Conservation (phyloP, 345 rosid species). For the Viola odorata region DNA sequence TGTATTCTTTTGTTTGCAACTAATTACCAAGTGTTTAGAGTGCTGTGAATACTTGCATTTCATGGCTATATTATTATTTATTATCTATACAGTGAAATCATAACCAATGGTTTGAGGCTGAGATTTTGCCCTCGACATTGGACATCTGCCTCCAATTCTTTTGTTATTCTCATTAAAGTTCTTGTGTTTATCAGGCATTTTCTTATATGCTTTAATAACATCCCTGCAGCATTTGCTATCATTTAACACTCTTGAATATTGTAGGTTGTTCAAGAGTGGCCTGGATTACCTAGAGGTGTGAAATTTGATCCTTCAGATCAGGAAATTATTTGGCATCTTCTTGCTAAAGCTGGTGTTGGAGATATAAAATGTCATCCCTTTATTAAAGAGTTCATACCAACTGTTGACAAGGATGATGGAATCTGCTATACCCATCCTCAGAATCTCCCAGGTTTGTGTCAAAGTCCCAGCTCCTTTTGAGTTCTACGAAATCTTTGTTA, state of each 20-base stretch:
- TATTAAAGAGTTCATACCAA: conserved; percentile 74
- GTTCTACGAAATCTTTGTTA: not conserved
- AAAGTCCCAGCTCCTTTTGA: conserved; percentile 8
- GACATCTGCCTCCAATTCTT: not conserved
- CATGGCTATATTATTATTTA: not conserved
- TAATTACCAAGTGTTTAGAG: not conserved
- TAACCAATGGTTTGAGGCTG: not conserved
- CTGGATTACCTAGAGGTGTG: conserved; percentile 90
- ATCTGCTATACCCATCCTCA: conserved; percentile 97
- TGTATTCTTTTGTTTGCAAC: not conserved
- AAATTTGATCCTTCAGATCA: conserved; percentile 95
- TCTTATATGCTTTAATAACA: not conserved
- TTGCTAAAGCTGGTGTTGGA: conserved; percentile 51
- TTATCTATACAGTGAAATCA: not conserved
- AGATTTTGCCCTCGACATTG: not conserved
- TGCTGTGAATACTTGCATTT: not conserved
- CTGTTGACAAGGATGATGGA: conserved; percentile 75
- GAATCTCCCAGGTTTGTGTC: conserved; percentile 69
- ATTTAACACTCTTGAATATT: conserved; percentile 9
- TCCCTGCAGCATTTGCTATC: not conserved
- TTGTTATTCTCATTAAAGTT: not conserved
- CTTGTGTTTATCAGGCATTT: not conserved
- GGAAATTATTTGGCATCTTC: conserved; percentile 85
- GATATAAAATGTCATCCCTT: conserved; percentile 62
- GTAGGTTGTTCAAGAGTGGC: conserved; percentile 81